A percentile compares a stretch with the other conserved stretches of the same genome.
These are phyloP conservation scores for Backusella tuberculispora DNA, from an alignment of 192 early-diverging fungal species.

Conservation along the genomic window DNA sequence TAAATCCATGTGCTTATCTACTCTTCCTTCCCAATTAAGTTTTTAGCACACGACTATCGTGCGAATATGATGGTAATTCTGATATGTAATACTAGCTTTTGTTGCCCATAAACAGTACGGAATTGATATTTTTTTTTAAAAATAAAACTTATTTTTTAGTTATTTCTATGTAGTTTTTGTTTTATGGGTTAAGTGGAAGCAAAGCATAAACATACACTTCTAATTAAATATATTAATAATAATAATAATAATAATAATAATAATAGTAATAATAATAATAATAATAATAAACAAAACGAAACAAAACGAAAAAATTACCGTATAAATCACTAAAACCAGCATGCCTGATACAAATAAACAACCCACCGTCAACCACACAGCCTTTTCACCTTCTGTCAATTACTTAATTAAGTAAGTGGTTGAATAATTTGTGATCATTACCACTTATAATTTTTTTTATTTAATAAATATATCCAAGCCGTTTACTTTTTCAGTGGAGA, in stretches of 20 bases:
- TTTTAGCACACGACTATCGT: background rate
- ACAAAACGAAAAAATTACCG: too few species aligned
- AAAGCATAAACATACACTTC: background rate
- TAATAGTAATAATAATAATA: too few species aligned
- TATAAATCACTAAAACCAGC: too few species aligned
- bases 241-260: too few species aligned
- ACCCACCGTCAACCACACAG: background rate
- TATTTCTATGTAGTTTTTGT: background rate
- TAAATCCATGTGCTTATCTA: conserved; percentile 10
- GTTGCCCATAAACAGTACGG: background rate
- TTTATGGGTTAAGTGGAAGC: background rate
- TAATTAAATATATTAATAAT: too few species aligned
- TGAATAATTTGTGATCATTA: background rate
- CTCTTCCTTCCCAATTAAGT: background rate
- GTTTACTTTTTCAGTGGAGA: background rate
- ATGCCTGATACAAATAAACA: background rate
- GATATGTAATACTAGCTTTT: background rate
- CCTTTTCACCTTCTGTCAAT: background rate
- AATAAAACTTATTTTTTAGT: background rate
- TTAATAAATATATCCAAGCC: background rate
- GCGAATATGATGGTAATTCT: background rate
- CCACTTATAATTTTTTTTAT: background rate
- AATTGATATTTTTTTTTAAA: background rate
- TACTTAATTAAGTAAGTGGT: background rate
- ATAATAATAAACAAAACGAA: too few species aligned